Conservation (phyloP, 331 rosid genomes). For the Rosa hybrid region DNA sequence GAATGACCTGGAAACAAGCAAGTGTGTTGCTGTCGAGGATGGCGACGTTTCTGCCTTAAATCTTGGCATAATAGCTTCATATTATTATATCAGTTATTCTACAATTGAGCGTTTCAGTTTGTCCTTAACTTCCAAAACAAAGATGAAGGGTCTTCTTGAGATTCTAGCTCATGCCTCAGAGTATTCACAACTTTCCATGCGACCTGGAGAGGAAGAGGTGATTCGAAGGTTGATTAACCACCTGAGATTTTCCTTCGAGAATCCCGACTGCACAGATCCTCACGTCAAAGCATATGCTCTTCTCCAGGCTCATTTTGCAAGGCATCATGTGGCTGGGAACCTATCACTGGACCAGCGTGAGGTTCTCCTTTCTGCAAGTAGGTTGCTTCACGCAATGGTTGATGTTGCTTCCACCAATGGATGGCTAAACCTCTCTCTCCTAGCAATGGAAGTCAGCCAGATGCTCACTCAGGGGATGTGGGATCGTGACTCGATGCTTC, state of each 20-base stretch:
- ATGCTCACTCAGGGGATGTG: slow-evolving; percentile 97
- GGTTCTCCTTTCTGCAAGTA: slow-evolving; percentile 81
- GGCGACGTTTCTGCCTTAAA: slow-evolving; percentile 89
- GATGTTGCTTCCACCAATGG: slow-evolving; percentile 95
- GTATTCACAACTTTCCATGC: slow-evolving; percentile 81
- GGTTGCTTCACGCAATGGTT: slow-evolving; percentile 92
- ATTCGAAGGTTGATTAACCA: slow-evolving; percentile 86
- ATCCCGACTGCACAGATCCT: slow-evolving; percentile 80
- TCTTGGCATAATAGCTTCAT: slow-evolving; percentile 93
- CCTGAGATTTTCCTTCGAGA: slow-evolving; percentile 90
- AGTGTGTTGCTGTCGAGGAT: slow-evolving; percentile 74
- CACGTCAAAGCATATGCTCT: slow-evolving; percentile 86
- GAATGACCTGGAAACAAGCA: slow-evolving; percentile 86
- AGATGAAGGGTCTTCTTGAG: slow-evolving; percentile 95
- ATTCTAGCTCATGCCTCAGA: slow-evolving; percentile 83
- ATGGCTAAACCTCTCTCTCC: slow-evolving; percentile 85
- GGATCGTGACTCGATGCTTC: slow-evolving; percentile 92
- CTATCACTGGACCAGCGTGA: slow-evolving; percentile 83
- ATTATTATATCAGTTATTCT: slow-evolving; percentile 86
- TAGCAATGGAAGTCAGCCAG: slow-evolving; percentile 95
- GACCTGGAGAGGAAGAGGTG: slow-evolving; percentile 94
- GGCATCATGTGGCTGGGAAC: slow-evolving; percentile 81
- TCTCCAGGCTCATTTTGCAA: slow-evolving; percentile 91
- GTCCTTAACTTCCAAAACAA: slow-evolving; percentile 75
- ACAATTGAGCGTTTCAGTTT: slow-evolving; percentile 92